phyloP scores from a whole-genome alignment of 768 basidiomycete species.

The Cystoderma amianthinum region DNA sequence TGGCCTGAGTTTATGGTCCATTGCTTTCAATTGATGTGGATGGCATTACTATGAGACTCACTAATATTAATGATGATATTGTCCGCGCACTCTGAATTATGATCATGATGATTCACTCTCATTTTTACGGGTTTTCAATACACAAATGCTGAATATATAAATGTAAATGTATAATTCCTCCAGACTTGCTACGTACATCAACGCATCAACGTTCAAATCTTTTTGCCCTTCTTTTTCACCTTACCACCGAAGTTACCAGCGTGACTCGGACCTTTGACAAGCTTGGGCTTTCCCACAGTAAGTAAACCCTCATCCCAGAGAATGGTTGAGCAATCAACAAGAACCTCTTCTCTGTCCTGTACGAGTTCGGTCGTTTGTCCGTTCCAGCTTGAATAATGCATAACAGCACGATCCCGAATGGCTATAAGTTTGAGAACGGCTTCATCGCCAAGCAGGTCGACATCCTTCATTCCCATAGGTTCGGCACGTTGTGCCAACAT shows the following conservation, averaged over 20 bases:
- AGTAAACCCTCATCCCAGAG: background rate
- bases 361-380: background rate
- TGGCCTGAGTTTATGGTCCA: too few relatives aligned
- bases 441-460: background rate
- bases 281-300: background rate
- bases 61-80: too few relatives aligned
- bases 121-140: too few relatives aligned
- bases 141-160: too few relatives aligned
- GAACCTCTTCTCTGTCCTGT: background rate
- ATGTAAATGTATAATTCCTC: too few relatives aligned
- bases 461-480: background rate
- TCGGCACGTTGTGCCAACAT: background rate
- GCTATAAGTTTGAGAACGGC: background rate
- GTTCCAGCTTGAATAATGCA: background rate
- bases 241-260: background rate
- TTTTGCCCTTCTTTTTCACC: background rate
- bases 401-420: background rate
- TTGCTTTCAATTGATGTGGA: too few relatives aligned
- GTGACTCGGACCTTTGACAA: background rate
- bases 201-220: too few relatives aligned
- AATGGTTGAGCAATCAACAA: background rate
- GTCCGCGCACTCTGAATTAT: too few relatives aligned
- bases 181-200: background rate
- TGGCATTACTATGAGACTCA: too few relatives aligned
- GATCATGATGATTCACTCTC: too few relatives aligned